phyloP scores from a whole-genome alignment of 2,329 filamentous ascomycete species.

The Xylaria sp. region DNA sequence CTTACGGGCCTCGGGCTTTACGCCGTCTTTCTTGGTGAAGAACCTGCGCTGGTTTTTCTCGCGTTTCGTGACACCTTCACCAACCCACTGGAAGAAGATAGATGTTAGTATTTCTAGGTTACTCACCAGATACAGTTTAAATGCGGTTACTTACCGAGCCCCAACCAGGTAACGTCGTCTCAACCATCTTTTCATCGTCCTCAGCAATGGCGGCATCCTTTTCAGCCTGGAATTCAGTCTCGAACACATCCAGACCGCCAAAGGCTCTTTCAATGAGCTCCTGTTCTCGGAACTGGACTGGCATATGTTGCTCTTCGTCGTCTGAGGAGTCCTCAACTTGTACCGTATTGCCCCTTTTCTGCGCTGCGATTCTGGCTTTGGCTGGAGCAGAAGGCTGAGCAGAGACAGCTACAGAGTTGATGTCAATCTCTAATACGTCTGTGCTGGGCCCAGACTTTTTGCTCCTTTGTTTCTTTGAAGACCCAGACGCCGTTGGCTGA shows the following conservation, averaged over 20 bases:
- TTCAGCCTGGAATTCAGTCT: conserved; percentile 78
- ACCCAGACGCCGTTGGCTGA: conserved; percentile 39
- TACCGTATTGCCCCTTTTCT: conserved; percentile 46
- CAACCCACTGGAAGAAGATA: conserved; percentile 66
- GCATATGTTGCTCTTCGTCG: conserved; percentile 61
- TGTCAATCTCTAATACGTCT: conserved; percentile 47
- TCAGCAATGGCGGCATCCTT: conserved; percentile 73
- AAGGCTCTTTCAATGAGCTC: conserved; percentile 85
- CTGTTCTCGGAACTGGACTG: conserved; percentile 67
- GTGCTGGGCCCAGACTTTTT: conserved; percentile 41
- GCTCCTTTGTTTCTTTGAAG: conserved; percentile 43
- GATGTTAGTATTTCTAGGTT: conserved; percentile 13
- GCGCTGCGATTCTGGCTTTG: conserved; percentile 38
- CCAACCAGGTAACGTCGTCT: conserved; percentile 93
- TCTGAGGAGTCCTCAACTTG: conserved; percentile 57
- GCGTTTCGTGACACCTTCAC: conserved; percentile 79
- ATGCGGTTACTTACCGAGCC: conserved; percentile 66
- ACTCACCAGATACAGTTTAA: background rate
- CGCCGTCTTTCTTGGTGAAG: conserved; percentile 74
- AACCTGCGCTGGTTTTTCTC: conserved; percentile 72
- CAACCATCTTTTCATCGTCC: conserved; percentile 82
- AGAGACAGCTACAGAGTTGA: conserved; percentile 44
- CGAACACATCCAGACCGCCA: conserved; percentile 84
- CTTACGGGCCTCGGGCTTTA: conserved; percentile 80
- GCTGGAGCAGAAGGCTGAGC: conserved; percentile 40